Evolutionary conservation across 176 grass and related monocot species (phyloP).

Genomic region (Dactylis glomerata): DNA sequence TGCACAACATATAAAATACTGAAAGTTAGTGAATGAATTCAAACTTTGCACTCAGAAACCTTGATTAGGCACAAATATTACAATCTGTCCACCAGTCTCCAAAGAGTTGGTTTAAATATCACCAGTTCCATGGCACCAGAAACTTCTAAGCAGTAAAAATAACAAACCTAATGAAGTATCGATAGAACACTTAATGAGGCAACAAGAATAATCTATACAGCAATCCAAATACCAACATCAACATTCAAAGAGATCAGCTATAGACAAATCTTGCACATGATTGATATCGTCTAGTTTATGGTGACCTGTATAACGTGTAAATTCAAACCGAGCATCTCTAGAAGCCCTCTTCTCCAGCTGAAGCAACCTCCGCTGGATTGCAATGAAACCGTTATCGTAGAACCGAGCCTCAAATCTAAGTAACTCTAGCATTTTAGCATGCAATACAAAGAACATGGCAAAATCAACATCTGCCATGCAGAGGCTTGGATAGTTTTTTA

Average conservation of each 20-base stretch:
- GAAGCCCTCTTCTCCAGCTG: background rate
- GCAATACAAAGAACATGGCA: background rate
- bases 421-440: slow-evolving; percentile 10
- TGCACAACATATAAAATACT: background rate
- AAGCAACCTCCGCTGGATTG: background rate
- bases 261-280: background rate
- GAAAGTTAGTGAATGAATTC: background rate
- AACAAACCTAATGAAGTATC: background rate
- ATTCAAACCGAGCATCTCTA: background rate
- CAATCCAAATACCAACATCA: background rate
- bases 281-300: background rate
- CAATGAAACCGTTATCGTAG: background rate
- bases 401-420: background rate
- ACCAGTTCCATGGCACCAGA: background rate
- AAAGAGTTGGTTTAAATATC: background rate
- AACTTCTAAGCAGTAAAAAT: background rate
- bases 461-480: background rate
- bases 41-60: background rate
- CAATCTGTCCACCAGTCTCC: background rate
- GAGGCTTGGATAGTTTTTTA: background rate
- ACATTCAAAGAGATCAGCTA: background rate
- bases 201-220: background rate
- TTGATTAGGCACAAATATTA: background rate
- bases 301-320: background rate
- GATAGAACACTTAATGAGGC: background rate